Conservation (phyloP, 1,284 basidiomycete genomes). For the Heterobasidion parviporum region DNA sequence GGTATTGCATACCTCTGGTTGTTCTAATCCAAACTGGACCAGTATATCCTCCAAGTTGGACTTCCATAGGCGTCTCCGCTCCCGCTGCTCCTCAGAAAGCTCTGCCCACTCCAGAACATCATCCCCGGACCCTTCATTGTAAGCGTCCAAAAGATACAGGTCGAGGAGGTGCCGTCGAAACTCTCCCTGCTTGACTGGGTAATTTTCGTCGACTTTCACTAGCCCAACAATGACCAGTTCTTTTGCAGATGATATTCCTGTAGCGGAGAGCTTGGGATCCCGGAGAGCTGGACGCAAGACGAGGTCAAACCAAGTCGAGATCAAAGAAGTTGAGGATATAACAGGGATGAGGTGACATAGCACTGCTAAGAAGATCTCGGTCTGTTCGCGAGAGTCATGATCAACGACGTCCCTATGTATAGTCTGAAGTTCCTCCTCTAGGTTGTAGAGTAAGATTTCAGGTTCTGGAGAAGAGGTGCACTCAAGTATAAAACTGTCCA, state of each 20-base stretch:
- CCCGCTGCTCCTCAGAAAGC: constrained; percentile 50
- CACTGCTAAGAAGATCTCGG: constrained; percentile 56
- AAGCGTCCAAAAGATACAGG: constrained; percentile 66
- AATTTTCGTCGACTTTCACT: constrained; percentile 34
- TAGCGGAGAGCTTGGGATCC: constrained; percentile 55
- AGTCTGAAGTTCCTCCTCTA: constrained; percentile 60
- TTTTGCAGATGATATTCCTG: constrained; percentile 57
- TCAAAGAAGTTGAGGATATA: constrained; percentile 54
- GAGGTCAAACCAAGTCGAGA: constrained; percentile 72
- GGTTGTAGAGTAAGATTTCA: constrained; percentile 33
- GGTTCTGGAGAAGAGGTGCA: constrained; percentile 37
- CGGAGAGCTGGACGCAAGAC: constrained; percentile 67
- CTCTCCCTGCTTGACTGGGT: constrained; percentile 44
- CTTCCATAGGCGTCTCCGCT: constrained; percentile 60
- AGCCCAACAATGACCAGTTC: constrained; percentile 60
- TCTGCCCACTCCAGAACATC: constrained; percentile 69
- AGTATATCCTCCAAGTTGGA: constrained; percentile 67
- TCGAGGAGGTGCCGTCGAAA: constrained; percentile 65
- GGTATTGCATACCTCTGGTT: constrained; percentile 47
- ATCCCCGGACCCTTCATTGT: constrained; percentile 61
- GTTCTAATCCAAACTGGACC: constrained; percentile 49
- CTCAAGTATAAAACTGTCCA: constrained; percentile 47
- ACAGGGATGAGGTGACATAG: constrained; percentile 54
- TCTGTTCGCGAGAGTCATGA: constrained; percentile 51
- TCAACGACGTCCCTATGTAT: constrained; percentile 56